Evolutionary conservation across 2,329 filamentous ascomycete species (phyloP).

Genomic region (Aaosphaeria pasadenensis): DNA sequence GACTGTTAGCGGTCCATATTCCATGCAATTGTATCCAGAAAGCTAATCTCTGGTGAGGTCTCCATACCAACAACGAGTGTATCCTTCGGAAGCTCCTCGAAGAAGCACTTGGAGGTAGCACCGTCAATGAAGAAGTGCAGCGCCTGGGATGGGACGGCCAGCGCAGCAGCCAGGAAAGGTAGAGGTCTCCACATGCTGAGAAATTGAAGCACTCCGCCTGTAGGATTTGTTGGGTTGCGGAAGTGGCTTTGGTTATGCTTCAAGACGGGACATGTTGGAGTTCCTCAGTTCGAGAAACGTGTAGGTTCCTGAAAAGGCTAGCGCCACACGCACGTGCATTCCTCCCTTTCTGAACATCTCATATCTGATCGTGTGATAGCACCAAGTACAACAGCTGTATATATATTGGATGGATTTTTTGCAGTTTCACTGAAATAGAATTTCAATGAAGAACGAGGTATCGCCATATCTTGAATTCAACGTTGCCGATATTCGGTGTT

Average conservation of each 20-base stretch:
- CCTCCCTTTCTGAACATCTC: neutral
- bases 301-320: slow-evolving; percentile 7
- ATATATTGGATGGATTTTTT: too few relatives aligned
- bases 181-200: slow-evolving; percentile 42
- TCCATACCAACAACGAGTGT: slow-evolving; percentile 82
- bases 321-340: slow-evolving; percentile 13
- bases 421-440: too few relatives aligned
- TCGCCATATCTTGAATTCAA: too few relatives aligned
- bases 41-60: too few relatives aligned
- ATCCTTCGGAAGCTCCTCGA: slow-evolving; percentile 95
- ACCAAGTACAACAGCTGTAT: too few relatives aligned
- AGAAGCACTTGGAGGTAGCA: slow-evolving; percentile 87
- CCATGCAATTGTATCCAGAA: neutral
- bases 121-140: slow-evolving; percentile 96
- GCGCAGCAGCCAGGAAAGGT: slow-evolving; percentile 62
- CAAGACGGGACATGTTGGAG: neutral
- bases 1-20: neutral
- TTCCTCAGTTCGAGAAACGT: neutral
- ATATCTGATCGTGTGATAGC: too few relatives aligned
- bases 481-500: too few relatives aligned
- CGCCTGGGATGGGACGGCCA: slow-evolving; percentile 66
- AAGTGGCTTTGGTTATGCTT: slow-evolving; percentile 1
- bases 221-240: slow-evolving; percentile 13
- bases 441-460: too few relatives aligned
- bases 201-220: slow-evolving; percentile 15